A percentile compares a stretch with the other conserved stretches of the same genome.
phyloP scores from a whole-genome alignment of 805 yeast genomes.

The Gaillardinia entomophila region DNA sequence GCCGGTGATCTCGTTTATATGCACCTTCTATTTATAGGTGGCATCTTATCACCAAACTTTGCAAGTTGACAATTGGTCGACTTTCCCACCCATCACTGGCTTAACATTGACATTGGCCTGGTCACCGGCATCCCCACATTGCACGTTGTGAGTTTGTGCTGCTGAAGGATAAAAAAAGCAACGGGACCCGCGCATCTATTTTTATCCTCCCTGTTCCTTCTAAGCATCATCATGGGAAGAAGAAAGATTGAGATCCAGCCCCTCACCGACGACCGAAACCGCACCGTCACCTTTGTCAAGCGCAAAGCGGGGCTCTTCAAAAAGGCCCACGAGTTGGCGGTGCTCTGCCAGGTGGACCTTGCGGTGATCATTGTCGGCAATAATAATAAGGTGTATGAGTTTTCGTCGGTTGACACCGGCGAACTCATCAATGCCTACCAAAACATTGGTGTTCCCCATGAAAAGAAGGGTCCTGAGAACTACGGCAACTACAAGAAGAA shows the following conservation, averaged over 20 bases:
- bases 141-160: no score
- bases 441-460: constrained; percentile 36
- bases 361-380: constrained; percentile 85
- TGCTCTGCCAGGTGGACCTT: constrained; percentile 86
- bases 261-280: constrained; percentile 80
- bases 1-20: no score
- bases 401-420: constrained; percentile 61
- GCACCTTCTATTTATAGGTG: no score
- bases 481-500: constrained; percentile 55
- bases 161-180: no score
- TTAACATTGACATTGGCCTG: no score
- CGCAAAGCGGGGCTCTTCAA: constrained; percentile 92
- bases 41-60: no score
- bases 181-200: no score
- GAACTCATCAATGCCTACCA: constrained; percentile 19
- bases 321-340: constrained; percentile 80
- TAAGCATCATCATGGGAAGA: constrained; percentile 94
- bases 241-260: constrained; percentile 94
- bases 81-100: no score
- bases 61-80: no score
- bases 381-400: constrained; percentile 81
- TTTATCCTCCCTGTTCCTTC: no score
- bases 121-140: no score
- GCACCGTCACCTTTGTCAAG: constrained; percentile 83
- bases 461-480: constrained; percentile 58